Percentiles rank a stretch among this genome's conserved stretches.
phyloP scores from a whole-genome alignment of 2,329 filamentous ascomycete genomes.

The Colletotrichum tamarilloi region DNA sequence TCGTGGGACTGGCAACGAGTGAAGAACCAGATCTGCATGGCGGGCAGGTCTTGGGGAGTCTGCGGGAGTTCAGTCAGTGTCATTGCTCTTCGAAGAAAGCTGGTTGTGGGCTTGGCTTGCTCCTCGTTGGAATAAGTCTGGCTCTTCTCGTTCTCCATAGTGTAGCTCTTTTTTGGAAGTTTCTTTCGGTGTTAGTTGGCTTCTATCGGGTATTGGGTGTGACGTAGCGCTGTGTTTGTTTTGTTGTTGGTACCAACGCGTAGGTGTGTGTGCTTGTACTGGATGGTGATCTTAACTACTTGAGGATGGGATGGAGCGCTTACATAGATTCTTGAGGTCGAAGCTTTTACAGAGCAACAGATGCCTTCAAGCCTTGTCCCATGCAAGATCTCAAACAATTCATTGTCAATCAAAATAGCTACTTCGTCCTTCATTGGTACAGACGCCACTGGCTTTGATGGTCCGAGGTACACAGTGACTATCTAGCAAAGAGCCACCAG shows the following conservation, averaged over 20 bases:
- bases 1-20: not conserved
- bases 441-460: not conserved
- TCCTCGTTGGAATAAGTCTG: not conserved
- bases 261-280: too few species aligned
- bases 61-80: not conserved
- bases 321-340: not conserved
- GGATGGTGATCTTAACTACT: too few species aligned
- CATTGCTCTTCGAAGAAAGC: not conserved
- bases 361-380: too few species aligned
- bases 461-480: not conserved
- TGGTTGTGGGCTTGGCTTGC: not conserved
- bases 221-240: too few species aligned
- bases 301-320: too few species aligned
- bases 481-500: not conserved
- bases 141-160: not conserved
- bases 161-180: too few species aligned
- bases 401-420: not conserved
- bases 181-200: too few species aligned
- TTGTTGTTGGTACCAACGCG: too few species aligned
- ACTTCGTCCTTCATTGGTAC: not conserved
- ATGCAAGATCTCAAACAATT: not conserved
- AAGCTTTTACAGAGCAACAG: not conserved
- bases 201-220: too few species aligned
- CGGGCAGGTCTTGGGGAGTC: not conserved
- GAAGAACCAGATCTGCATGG: constrained; percentile 3